Evolutionary conservation across 768 basidiomycete species (phyloP).

Genomic region (Rhizopogon vesiculosus): DNA sequence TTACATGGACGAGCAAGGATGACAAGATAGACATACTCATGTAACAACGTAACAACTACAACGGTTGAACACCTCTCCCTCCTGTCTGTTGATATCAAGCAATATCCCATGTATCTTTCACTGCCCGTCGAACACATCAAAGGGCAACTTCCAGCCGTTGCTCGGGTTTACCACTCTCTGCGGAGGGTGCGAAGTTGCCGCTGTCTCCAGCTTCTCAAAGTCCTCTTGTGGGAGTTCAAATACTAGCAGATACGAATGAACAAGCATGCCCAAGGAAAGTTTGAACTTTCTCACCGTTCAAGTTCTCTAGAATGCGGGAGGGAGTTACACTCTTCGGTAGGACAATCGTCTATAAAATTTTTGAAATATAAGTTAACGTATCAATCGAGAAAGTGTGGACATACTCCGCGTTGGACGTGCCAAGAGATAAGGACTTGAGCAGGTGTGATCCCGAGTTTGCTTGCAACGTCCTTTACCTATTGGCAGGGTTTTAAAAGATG

Average conservation of each 20-base stretch:
- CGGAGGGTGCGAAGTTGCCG: constrained; percentile 29
- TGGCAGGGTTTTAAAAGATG: background rate
- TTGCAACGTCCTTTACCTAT: constrained; percentile 53
- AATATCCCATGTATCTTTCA: background rate
- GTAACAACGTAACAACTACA: too few relatives aligned
- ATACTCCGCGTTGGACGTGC: constrained; percentile 71
- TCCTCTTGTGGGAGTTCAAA: constrained; percentile 31
- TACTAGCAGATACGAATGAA: constrained; percentile 12
- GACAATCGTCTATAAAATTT: constrained; percentile 47
- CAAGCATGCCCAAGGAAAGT: background rate
- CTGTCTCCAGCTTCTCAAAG: constrained; percentile 36
- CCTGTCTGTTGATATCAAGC: background rate
- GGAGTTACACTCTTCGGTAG: constrained; percentile 77
- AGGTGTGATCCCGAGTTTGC: constrained; percentile 63
- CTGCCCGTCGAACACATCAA: constrained; percentile 58
- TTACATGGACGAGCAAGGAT: too few relatives aligned
- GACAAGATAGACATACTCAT: too few relatives aligned
- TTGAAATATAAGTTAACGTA: background rate
- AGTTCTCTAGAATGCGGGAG: constrained; percentile 64
- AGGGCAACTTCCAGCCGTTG: constrained; percentile 52
- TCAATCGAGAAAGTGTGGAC: constrained; percentile 15
- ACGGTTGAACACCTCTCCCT: too few relatives aligned
- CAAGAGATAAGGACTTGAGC: constrained; percentile 74
- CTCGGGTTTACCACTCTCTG: constrained; percentile 56
- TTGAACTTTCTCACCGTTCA: constrained; percentile 40